Base-by-base conservation (phyloP, 2,329 filamentous ascomycete species). In the Lomentospora prolificans region DNA sequence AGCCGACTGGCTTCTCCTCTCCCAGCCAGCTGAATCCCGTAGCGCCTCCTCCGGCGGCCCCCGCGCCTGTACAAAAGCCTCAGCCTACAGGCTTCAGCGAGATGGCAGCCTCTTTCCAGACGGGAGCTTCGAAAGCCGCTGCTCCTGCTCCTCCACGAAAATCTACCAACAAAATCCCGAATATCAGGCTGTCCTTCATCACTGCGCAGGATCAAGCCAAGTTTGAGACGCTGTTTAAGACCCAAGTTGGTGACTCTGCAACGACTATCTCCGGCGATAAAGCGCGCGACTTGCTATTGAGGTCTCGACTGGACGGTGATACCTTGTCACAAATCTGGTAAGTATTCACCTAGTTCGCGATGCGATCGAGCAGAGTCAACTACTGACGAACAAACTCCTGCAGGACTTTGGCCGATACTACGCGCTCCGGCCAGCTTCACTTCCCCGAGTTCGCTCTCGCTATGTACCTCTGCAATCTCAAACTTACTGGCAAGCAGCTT, bases 391-490 rank as follows among this genome's bases (percentile, higher is more conserved):
- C 54, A 48, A 36, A 52, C 39, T 9, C 14, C 62, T 54, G 12
- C 33, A 92, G 88, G 90, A 90, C 90, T 19, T 75, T 99, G 22
- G 89, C 90, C 50, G 94, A 99, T 71, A 96, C 94, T 8, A 99
- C 94, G 51, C 92, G 95, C 69, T 94, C 92, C 12, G 94, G 94
- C 50, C 91, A 96, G 70, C 81, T 99, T 30, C 87, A 96, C 66
- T 99, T 99, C 67, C 94, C 94, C 44, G 94, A 99, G 71, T 99
- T 99, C 62, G 94, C 94, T 6, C 77, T 99, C 57, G 89, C 94
- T 59, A 97, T 99, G 94, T 99, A 99, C 64, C 82, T 99, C 30
- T 99, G 94, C 77, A 99, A 97, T 66, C 68, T 99, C 62, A 94
- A 87, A 68, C 77, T 97, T 57, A 94, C 89, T 0, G 90, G 90